Base-by-base conservation (phyloP, 768 basidiomycete species). In the Macrolepiota albuminosa region DNA sequence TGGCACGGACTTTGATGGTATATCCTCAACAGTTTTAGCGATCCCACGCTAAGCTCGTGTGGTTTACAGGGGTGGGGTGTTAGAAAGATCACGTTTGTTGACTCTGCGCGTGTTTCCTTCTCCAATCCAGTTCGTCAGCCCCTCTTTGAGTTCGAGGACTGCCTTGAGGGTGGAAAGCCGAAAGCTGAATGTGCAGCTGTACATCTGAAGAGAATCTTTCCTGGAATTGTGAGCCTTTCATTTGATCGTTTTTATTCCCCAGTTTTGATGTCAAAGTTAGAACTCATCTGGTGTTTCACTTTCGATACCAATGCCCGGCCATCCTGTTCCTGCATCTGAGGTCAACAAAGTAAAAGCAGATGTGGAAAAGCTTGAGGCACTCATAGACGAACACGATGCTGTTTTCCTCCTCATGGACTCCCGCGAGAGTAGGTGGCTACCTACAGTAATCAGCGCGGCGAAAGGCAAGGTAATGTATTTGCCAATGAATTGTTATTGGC, bases 111-210 rank as follows among this genome's bases (percentile, higher is more conserved):
- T 46, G 95, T 98, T 11, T 95, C 94, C 0, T 98, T 95, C 73
- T 98, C 95, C 24, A 98, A 99, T 72, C 97, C 97, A 3, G 97
- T 98, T 51, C 84, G 97, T 39, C 97, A 99, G 70, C 97, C 97
- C 2, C 77, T 99, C 7, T 99, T 98, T 67, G 91, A 94, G 64
- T 98, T 98, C 65, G 87, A 88, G 58, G 97, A 99, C 69, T 97
- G 94, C 63, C 73, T 98, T 34, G 76, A 91, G 43, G 96, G 97
- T 0, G 97, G 96, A 0, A 95, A 91, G 70, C 90, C 91, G 24
- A 99, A 99, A 72, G 95, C 97, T 0, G 86, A 86, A 60, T 90
- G 91, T 62, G 97, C 97, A 0, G 95, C 96, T 0, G 89, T 84
- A 18, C 77, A 83, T 33, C 72, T 98, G 65, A 90, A 85, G 77